Conservation (phyloP, 2,329 filamentous ascomycete species). For the Atkinsonella texensis region DNA sequence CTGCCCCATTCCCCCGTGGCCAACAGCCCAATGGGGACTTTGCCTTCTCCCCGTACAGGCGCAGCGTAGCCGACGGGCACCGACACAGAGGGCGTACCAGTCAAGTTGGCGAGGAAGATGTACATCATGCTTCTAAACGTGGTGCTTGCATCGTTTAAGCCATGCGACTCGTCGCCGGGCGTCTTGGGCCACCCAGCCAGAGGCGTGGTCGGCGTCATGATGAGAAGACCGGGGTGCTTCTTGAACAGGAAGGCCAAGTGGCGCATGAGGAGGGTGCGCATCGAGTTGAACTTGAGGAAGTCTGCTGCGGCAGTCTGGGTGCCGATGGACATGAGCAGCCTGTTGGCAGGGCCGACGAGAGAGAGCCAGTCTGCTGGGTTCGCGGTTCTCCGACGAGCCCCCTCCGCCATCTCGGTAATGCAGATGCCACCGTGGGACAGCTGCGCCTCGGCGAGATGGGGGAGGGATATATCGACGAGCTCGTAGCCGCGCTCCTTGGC, state of each 20-base stretch:
- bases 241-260: conserved; percentile 63
- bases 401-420: conserved; percentile 53
- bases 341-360: conserved; percentile 53
- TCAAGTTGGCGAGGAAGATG: conserved; percentile 74
- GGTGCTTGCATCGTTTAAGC: conserved; percentile 61
- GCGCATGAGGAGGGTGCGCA: conserved; percentile 67
- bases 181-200: conserved; percentile 60
- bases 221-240: conserved; percentile 60
- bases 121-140: conserved; percentile 75
- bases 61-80: conserved; percentile 64
- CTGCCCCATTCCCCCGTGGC: conserved; percentile 55
- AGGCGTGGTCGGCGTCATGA: conserved; percentile 69
- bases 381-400: conserved; percentile 28
- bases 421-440: conserved; percentile 68
- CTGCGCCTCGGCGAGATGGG: conserved; percentile 58
- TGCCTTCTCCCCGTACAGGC: conserved; percentile 42
- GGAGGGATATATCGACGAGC: conserved; percentile 50
- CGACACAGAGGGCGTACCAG: conserved; percentile 62
- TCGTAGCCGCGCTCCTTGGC: conserved; percentile 35
- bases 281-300: conserved; percentile 57
- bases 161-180: conserved; percentile 50
- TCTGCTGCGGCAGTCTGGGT: conserved; percentile 55
- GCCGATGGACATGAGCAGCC: conserved; percentile 55
- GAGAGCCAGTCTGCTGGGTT: conserved; percentile 37
- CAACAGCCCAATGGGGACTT: conserved; percentile 48